Evolutionary conservation across 441 rosid species (phyloP).

Genomic region (Gossypium schwendimanii): DNA sequence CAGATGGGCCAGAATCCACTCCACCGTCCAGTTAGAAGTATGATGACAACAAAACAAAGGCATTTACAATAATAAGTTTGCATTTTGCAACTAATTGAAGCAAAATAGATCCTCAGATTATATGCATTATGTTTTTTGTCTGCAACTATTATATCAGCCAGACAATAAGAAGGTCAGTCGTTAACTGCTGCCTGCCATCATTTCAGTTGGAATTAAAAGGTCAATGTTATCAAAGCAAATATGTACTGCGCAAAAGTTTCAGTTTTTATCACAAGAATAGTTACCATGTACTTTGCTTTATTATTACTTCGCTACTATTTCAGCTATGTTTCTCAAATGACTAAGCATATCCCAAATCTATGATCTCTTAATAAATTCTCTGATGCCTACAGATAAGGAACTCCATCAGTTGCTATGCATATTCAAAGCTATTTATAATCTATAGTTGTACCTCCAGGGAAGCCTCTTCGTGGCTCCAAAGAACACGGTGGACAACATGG

Average conservation of each 20-base stretch:
- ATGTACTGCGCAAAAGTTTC: background rate
- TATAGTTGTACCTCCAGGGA: constrained; percentile 59
- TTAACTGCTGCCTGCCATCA: background rate
- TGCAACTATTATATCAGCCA: background rate
- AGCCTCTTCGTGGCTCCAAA: constrained; percentile 73
- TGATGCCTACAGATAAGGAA: background rate
- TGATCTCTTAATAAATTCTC: constrained; percentile 2
- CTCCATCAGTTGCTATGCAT: background rate
- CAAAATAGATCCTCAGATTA: background rate
- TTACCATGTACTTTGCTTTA: background rate
- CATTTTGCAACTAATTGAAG: background rate
- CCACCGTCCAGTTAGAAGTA: background rate
- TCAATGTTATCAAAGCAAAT: background rate
- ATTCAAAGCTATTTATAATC: constrained; percentile 1
- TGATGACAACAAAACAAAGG: background rate
- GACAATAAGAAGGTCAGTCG: background rate
- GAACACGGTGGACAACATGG: constrained; percentile 63
- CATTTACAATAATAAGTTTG: background rate
- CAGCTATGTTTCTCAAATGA: background rate
- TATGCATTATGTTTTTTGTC: constrained; percentile 1
- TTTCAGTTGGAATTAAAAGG: background rate
- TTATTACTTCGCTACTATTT: background rate
- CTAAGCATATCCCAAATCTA: background rate
- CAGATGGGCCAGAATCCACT: background rate
- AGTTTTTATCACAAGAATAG: background rate